phyloP scores from a whole-genome alignment of 176 grass and related monocot genomes.

The Ananas comosus region DNA sequence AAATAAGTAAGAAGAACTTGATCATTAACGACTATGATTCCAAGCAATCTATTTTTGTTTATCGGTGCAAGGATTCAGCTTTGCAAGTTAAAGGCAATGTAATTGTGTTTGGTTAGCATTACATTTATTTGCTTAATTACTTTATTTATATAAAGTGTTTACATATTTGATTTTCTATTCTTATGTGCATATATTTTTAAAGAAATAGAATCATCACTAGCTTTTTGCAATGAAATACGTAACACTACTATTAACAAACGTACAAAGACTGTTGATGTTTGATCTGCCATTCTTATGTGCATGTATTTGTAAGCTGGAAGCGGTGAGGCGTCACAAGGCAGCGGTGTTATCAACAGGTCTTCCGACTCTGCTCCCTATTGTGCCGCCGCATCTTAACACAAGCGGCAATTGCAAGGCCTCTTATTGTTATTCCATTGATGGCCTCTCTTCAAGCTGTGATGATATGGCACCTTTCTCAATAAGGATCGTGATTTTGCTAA shows the following conservation, averaged over 20 bases:
- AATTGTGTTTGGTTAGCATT: slow-evolving; percentile 7
- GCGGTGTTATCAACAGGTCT: no score
- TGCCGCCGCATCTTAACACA: no score
- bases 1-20: slow-evolving; percentile 77
- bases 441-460: no score
- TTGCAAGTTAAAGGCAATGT: slow-evolving; percentile 92
- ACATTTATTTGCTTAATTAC: background rate
- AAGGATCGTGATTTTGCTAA: no score
- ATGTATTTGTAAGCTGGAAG: background rate
- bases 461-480: no score
- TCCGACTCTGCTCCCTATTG: no score
- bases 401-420: no score
- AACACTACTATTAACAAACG: slow-evolving; percentile 98
- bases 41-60: slow-evolving; percentile 82
- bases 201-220: background rate
- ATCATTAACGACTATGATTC: slow-evolving; percentile 89
- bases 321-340: no score
- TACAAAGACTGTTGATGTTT: slow-evolving; percentile 34
- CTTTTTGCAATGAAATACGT: slow-evolving; percentile 71
- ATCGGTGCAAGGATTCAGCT: slow-evolving; percentile 92
- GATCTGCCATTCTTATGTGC: slow-evolving; percentile 11
- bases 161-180: slow-evolving; percentile 7
- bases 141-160: slow-evolving; percentile 2
- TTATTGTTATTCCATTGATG: no score
- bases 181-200: slow-evolving; percentile 10